These are phyloP conservation scores for Xylogone sp. DNA, from an alignment of 2,329 filamentous ascomycete species.

Conservation along the genomic window DNA sequence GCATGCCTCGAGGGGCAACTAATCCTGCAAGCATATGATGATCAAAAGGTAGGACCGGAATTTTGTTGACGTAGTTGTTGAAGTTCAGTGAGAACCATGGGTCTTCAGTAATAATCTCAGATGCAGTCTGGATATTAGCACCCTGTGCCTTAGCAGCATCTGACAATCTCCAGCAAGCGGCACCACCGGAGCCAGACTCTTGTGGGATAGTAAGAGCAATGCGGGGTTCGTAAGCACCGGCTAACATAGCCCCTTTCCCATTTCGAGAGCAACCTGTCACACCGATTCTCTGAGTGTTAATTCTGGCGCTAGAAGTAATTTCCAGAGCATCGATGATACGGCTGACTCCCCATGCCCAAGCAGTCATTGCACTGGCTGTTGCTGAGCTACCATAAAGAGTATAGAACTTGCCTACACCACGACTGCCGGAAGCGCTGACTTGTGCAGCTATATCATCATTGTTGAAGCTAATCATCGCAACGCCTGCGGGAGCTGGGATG, in stretches of 20 bases:
- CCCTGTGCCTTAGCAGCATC: constrained; percentile 46
- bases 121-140: constrained; percentile 56
- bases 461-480: constrained; percentile 46
- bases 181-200: constrained; percentile 57
- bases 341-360: constrained; percentile 60
- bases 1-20: constrained; percentile 48
- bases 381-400: constrained; percentile 51
- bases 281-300: constrained; percentile 45
- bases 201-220: constrained; percentile 58
- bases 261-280: constrained; percentile 63
- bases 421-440: constrained; percentile 31
- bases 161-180: constrained; percentile 57
- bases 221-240: constrained; percentile 52
- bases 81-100: constrained; percentile 58
- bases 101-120: constrained; percentile 55
- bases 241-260: constrained; percentile 58
- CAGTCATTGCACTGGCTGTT: constrained; percentile 54
- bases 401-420: constrained; percentile 57
- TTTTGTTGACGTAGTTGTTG: constrained; percentile 33
- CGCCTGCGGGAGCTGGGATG: constrained; percentile 44
- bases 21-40: constrained; percentile 54
- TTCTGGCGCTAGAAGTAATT: constrained; percentile 37
- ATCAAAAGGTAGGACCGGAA: constrained; percentile 46
- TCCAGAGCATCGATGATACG: constrained; percentile 57
- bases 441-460: constrained; percentile 47